Evolutionary conservation across 371 early-diverging fungal genomes (phyloP), one percentile per base, ranked within the genome.

Genomic region (Batrachochytrium dendrobatidis): DNA sequence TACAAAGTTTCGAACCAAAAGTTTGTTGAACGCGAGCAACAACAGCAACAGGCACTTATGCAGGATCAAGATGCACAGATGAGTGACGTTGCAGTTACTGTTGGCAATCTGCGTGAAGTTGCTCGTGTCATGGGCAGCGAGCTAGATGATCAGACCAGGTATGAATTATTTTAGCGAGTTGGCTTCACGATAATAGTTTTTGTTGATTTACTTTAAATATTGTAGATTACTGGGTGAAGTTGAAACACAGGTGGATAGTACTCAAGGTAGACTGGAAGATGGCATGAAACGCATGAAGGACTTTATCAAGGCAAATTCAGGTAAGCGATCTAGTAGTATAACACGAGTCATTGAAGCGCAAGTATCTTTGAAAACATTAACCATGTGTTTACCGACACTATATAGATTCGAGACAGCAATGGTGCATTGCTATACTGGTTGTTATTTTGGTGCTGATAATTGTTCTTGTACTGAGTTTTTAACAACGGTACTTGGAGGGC

Each of bases 101-200:
- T 85, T 31, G 68, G 74, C 30, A 81, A 79, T 55, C 57, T 85
- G 60, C 75, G 77, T 34, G 85, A 83, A 44, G 77, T 85, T 53
- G 85, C 83, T 1, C 43, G 64, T 24, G 80, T 81, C 0, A 84
- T 85, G 81, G 80, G 81, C 55, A 68, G 66, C 12, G 85, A 84
- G 70, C 69, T 85, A 26, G 85, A 83, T 31, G 80, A 77, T 60
- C 85, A 85, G 59, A 71, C 82, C 7, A 68, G 67, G 75, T 77
- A 55, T 34, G 64, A 39, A 1, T 6, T 22, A n/a, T n/a, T n/a
- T n/a, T n/a, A n/a, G n/a, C n/a, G n/a, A n/a, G n/a, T n/a, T n/a
- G n/a, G n/a, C 59, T 70, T 32, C 30, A 20, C 52, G 24, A 33
- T 6, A 31, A 3, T 4, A 18, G 52, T 17, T 26, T 29, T 22